These are phyloP conservation scores for Eudorina sp. DNA, from an alignment of 139 green algal genomes.

Conservation along the genomic window DNA sequence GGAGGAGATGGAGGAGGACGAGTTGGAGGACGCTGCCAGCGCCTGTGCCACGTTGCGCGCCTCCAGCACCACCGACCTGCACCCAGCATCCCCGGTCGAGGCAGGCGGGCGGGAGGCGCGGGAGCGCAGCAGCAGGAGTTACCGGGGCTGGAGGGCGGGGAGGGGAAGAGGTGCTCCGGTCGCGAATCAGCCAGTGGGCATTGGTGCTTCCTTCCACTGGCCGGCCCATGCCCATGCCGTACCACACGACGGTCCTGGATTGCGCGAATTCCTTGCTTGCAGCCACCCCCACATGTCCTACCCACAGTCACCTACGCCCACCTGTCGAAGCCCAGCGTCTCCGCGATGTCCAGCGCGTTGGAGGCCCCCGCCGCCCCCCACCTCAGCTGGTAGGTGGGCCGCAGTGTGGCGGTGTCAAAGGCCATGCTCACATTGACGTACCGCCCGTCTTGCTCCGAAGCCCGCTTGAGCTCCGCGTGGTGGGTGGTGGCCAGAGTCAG, in stretches of 20 bases:
- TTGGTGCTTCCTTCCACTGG: too few species aligned
- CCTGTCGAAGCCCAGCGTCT: slow-evolving; percentile 56
- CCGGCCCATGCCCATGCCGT: too few species aligned
- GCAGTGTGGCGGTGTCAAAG: slow-evolving; percentile 86
- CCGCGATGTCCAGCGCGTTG: slow-evolving; percentile 82
- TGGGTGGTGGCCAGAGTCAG: slow-evolving; percentile 92
- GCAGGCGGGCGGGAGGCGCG: too few species aligned
- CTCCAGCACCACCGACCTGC: slow-evolving; percentile 49
- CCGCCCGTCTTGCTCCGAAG: slow-evolving; percentile 42
- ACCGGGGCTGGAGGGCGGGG: too few species aligned
- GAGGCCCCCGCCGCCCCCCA: slow-evolving; percentile 87
- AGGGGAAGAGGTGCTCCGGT: too few species aligned
- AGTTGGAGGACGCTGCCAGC: background rate
- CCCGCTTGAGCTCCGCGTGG: slow-evolving; percentile 63
- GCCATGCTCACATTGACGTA: slow-evolving; percentile 90
- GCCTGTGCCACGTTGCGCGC: slow-evolving; percentile 39
- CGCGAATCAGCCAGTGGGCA: too few species aligned
- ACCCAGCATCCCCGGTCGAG: too few species aligned
- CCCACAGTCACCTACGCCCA: background rate
- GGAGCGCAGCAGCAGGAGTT: too few species aligned
- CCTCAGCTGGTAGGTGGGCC: slow-evolving; percentile 88
- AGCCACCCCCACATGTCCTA: background rate
- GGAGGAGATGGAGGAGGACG: background rate
- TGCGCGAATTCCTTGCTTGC: too few species aligned
- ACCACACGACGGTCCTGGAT: too few species aligned